Evolutionary conservation across 1,284 basidiomycete genomes (phyloP).

Genomic region (Uromyces viciae-fabae): DNA sequence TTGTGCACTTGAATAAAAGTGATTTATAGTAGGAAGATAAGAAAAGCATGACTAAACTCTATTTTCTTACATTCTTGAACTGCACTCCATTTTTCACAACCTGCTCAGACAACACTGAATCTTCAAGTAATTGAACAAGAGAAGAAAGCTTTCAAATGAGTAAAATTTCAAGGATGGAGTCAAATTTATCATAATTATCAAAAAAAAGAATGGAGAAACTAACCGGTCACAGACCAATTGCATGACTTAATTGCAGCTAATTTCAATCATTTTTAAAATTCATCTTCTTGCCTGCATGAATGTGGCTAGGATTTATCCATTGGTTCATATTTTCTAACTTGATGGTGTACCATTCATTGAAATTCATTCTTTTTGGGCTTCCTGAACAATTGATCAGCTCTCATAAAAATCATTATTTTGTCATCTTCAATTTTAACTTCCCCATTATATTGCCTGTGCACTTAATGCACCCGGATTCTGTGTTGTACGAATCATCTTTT

Average conservation of each 20-base stretch:
- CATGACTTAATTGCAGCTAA: constrained; percentile 25
- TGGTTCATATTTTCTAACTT: too few relatives aligned
- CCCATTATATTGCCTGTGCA: too few relatives aligned
- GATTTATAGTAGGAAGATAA: background rate
- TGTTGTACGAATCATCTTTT: too few relatives aligned
- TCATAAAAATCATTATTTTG: too few relatives aligned
- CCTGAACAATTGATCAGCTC: too few relatives aligned
- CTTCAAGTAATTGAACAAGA: constrained; percentile 24
- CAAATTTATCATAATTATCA: background rate
- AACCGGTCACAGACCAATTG: constrained; percentile 31
- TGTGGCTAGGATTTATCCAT: too few relatives aligned
- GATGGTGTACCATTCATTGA: too few relatives aligned
- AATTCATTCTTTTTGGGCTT: too few relatives aligned
- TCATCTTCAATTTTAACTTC: too few relatives aligned
- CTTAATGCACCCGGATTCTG: too few relatives aligned
- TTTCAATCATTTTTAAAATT: constrained; percentile 15
- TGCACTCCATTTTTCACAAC: constrained; percentile 23
- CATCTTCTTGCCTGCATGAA: constrained; percentile 38
- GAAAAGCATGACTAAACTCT: constrained; percentile 19
- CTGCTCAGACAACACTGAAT: constrained; percentile 28
- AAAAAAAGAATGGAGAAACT: background rate
- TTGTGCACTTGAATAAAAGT: too few relatives aligned
- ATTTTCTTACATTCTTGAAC: constrained; percentile 25
- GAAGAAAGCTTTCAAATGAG: background rate
- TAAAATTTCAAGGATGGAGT: background rate